phyloP scores from a whole-genome alignment of 176 grass and related monocot species.

The Ensete glaucum region DNA sequence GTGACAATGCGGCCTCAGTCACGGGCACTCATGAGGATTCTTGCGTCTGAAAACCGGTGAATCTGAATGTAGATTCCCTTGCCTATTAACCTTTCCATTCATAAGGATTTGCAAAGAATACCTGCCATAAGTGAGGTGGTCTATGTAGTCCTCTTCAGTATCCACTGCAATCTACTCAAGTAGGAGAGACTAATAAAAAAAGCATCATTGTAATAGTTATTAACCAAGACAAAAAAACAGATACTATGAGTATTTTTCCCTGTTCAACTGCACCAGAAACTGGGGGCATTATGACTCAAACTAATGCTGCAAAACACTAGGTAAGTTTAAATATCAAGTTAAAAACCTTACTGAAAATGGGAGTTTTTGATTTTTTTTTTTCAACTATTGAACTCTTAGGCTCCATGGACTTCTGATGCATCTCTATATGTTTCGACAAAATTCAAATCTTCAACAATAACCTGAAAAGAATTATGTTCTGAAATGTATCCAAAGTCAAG shows the following conservation, averaged over 20 bases:
- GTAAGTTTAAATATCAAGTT: background rate
- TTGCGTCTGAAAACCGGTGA: slow-evolving; percentile 46
- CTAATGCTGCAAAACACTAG: background rate
- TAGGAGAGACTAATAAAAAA: background rate
- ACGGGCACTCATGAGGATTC: slow-evolving; percentile 38
- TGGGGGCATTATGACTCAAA: background rate
- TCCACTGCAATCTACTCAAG: slow-evolving; percentile 13
- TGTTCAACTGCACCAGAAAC: background rate
- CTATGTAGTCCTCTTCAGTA: slow-evolving; percentile 13
- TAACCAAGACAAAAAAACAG: background rate
- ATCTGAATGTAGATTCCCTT: slow-evolving; percentile 1
- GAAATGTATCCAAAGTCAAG: background rate
- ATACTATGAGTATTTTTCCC: too few relatives aligned
- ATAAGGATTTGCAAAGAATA: slow-evolving; percentile 67
- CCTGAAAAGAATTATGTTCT: slow-evolving; percentile 13
- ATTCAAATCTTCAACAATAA: slow-evolving; percentile 37
- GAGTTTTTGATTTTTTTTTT: slow-evolving; percentile 7
- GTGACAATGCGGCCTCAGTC: slow-evolving; percentile 34
- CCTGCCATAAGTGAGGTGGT: slow-evolving; percentile 45
- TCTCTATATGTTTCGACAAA: slow-evolving; percentile 28
- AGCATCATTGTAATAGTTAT: background rate
- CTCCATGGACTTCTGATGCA: slow-evolving; percentile 5
- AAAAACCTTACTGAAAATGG: slow-evolving; percentile 25
- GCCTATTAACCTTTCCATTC: slow-evolving; percentile 64
- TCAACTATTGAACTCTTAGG: background rate